Conservation (phyloP, 805 yeast genomes). For the fission yeast (Schizosaccharomyces pombe) region DNA sequence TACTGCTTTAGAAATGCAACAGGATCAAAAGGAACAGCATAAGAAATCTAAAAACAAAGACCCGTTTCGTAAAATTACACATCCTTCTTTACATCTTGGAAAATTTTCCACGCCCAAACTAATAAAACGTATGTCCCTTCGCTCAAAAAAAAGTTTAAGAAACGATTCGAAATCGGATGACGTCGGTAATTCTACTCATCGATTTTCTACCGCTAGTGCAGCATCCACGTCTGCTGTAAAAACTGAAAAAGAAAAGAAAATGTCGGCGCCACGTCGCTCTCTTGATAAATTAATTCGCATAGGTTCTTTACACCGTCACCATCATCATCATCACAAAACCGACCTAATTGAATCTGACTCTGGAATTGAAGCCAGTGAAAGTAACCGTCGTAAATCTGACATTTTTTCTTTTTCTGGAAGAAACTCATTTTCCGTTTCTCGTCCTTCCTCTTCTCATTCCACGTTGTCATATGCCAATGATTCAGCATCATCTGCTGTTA, state of each 20-base stretch:
- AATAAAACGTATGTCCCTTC: background rate
- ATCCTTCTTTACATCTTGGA: background rate
- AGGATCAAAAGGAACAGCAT: background rate
- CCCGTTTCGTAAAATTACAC: background rate
- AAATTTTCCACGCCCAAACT: background rate
- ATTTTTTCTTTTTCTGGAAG: background rate
- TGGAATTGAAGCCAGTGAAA: background rate
- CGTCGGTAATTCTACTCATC: background rate
- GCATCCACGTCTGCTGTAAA: background rate
- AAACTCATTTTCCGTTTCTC: background rate
- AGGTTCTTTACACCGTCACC: background rate
- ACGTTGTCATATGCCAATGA: background rate
- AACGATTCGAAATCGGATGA: no score
- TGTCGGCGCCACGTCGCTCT: constrained; percentile 1
- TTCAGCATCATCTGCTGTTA: background rate
- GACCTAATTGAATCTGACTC: background rate
- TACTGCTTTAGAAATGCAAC: constrained; percentile 4
- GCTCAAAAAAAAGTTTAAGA: background rate
- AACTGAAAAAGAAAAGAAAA: background rate
- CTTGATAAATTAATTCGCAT: background rate
- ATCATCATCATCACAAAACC: background rate
- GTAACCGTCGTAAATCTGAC: background rate
- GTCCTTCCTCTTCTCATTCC: background rate
- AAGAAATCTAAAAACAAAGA: background rate
- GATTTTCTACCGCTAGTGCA: background rate